phyloP scores from a whole-genome alignment of 345 rosid genomes.

The Hypericum androsaemum region DNA sequence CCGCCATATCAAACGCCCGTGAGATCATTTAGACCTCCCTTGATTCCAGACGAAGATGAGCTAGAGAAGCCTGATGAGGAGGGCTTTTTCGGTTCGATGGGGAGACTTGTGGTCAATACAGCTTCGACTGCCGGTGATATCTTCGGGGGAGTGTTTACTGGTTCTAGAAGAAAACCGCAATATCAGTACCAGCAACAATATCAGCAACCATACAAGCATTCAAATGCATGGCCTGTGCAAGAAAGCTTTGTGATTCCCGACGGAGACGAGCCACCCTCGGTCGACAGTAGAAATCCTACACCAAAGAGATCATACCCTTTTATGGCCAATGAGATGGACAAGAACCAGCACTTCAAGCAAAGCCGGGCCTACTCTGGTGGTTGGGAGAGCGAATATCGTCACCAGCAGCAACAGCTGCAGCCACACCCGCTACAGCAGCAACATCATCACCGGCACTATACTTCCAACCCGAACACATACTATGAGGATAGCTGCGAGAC shows the following conservation, averaged over 20 bases:
- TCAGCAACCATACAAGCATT: conserved; percentile 24
- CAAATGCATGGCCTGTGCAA: conserved; percentile 62
- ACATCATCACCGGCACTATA: conserved; percentile 36
- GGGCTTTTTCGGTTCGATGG: conserved; percentile 62
- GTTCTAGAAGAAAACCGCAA: conserved; percentile 35
- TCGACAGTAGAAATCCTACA: conserved; percentile 44
- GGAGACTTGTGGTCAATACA: conserved; percentile 56
- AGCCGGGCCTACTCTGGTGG: conserved; percentile 35
- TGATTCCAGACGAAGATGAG: conserved; percentile 62
- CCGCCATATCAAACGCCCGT: conserved; percentile 60
- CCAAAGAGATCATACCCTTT: conserved; percentile 45
- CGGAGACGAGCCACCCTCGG: conserved; percentile 64
- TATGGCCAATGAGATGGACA: conserved; percentile 29
- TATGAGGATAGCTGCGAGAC: conserved; percentile 70
- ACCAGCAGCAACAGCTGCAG: conserved; percentile 23
- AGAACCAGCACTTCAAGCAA: conserved; percentile 39
- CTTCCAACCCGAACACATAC: conserved; percentile 38
- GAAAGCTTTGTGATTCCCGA: conserved; percentile 64
- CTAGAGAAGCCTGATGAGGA: conserved; percentile 43
- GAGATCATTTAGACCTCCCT: conserved; percentile 54
- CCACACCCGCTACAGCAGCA: conserved; percentile 33
- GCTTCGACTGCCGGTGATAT: conserved; percentile 59
- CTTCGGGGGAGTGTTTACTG: conserved; percentile 36
- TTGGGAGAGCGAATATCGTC: conserved; percentile 38
- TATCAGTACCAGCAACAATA: conserved; percentile 36